Evolutionary conservation across 805 yeast genomes (phyloP).

Genomic region (Cyberlindnera xishuangbannaensis): DNA sequence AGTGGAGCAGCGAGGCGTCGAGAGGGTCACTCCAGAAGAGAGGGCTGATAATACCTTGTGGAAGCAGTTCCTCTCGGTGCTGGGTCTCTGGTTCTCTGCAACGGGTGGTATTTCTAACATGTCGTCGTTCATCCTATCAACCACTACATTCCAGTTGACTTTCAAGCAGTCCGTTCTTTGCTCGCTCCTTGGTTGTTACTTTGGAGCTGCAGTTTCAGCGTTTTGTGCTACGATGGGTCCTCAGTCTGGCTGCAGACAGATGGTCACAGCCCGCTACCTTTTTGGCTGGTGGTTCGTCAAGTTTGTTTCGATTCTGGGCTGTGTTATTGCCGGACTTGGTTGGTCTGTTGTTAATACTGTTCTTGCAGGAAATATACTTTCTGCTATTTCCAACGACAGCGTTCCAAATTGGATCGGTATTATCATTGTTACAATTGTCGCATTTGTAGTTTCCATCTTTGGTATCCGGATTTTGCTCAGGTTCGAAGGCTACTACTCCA

Average conservation of each 20-base stretch:
- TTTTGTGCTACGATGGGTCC: conserved; percentile 88
- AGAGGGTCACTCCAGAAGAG: conserved; percentile 62
- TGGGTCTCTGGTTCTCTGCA: conserved; percentile 80
- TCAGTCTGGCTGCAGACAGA: conserved; percentile 81
- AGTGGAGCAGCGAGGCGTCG: conserved; percentile 77
- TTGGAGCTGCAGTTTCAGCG: conserved; percentile 76
- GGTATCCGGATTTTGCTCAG: conserved; percentile 68
- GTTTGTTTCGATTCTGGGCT: conserved; percentile 63
- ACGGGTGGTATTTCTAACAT: conserved; percentile 83
- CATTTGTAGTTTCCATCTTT: conserved; percentile 63
- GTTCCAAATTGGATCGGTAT: conserved; percentile 74
- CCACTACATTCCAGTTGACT: conserved; percentile 62
- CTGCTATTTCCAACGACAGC: conserved; percentile 54
- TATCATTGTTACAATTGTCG: conserved; percentile 56
- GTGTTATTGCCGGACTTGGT: conserved; percentile 67
- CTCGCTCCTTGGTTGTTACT: conserved; percentile 57
- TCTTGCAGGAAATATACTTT: conserved; percentile 79
- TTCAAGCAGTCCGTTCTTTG: conserved; percentile 55
- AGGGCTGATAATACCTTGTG: conserved; percentile 28
- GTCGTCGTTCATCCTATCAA: conserved; percentile 77
- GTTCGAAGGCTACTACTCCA: conserved; percentile 61
- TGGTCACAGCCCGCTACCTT: conserved; percentile 74
- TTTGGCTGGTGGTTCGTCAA: conserved; percentile 87
- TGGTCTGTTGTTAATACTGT: conserved; percentile 87
- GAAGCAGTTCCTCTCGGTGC: conserved; percentile 36